Evolutionary conservation across 495 filamentous ascomycete genomes (phyloP).

Genomic region (Aspergillus conjunctus): DNA sequence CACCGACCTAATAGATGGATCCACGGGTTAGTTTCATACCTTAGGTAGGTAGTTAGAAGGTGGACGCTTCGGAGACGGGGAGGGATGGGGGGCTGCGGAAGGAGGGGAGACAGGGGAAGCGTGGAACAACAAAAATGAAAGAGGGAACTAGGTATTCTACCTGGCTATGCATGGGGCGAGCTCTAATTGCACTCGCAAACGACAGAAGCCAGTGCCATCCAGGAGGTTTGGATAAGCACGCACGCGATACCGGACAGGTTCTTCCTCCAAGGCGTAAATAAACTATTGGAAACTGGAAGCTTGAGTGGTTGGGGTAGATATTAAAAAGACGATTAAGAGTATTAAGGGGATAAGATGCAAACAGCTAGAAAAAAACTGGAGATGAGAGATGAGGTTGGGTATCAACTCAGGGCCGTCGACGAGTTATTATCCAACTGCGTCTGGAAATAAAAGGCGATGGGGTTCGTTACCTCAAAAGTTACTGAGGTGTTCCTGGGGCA

Average conservation of each 20-base stretch:
- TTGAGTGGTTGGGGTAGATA: slow-evolving; percentile 2
- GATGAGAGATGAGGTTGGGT: slow-evolving; percentile 33
- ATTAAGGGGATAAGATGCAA: not conserved
- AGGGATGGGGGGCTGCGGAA: slow-evolving; percentile 13
- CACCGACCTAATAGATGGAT: slow-evolving; percentile 7
- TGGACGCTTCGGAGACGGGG: not conserved
- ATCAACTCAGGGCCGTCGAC: slow-evolving; percentile 23
- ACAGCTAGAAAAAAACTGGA: slow-evolving; percentile 3
- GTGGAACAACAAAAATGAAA: slow-evolving; percentile 1
- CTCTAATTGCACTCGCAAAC: slow-evolving; percentile 27
- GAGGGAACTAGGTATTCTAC: slow-evolving; percentile 11
- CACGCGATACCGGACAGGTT: slow-evolving; percentile 35
- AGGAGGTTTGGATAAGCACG: slow-evolving; percentile 27
- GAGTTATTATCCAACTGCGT: slow-evolving; percentile 25
- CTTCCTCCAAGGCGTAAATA: slow-evolving; percentile 3
- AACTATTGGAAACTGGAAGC: slow-evolving; percentile 1
- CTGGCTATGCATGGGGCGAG: slow-evolving; percentile 19
- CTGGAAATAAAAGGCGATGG: not conserved
- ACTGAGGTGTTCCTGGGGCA: slow-evolving; percentile 3
- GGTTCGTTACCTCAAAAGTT: not conserved
- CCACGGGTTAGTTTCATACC: slow-evolving; percentile 9
- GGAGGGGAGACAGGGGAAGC: slow-evolving; percentile 3
- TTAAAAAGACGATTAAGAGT: slow-evolving; percentile 2
- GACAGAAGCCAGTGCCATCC: slow-evolving; percentile 37
- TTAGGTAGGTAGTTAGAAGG: not conserved